These are phyloP conservation scores for Didymella segeticola DNA, from an alignment of 2,329 filamentous ascomycete species.

Conservation along the genomic window DNA sequence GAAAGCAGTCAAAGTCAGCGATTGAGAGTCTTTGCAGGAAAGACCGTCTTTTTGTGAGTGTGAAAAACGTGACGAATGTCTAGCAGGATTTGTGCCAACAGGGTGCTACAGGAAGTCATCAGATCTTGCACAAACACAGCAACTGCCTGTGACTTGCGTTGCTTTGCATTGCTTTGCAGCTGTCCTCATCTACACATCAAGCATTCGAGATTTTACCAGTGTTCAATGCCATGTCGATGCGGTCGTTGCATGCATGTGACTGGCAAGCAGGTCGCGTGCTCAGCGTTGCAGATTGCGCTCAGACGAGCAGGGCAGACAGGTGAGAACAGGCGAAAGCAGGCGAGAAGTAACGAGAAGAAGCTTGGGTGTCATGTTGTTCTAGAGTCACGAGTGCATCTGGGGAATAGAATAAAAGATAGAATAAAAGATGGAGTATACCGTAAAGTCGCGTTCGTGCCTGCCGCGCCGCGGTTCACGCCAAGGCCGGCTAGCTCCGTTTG, in stretches of 20 bases:
- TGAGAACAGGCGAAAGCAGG: neutral
- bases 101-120: neutral
- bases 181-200: neutral
- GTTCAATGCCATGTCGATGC: neutral
- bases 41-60: neutral
- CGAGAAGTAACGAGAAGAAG: neutral
- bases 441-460: conserved; percentile 2
- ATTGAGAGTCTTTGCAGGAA: neutral
- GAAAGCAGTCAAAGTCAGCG: neutral
- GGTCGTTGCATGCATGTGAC: neutral
- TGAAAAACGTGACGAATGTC: too few relatives aligned
- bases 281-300: neutral
- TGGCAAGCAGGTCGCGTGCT: neutral
- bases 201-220: neutral
- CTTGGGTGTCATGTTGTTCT: too few relatives aligned
- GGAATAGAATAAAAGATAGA: too few relatives aligned
- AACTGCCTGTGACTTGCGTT: neutral
- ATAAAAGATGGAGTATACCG: too few relatives aligned
- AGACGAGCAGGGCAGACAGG: neutral
- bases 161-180: too few relatives aligned
- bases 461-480: conserved; percentile 1
- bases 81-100: neutral
- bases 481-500: conserved; percentile 13
- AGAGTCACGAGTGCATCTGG: too few relatives aligned
- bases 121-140: neutral